Evolutionary conservation across 257 asterid genomes (phyloP).

Genomic region (Fraxinus pennsylvanica): DNA sequence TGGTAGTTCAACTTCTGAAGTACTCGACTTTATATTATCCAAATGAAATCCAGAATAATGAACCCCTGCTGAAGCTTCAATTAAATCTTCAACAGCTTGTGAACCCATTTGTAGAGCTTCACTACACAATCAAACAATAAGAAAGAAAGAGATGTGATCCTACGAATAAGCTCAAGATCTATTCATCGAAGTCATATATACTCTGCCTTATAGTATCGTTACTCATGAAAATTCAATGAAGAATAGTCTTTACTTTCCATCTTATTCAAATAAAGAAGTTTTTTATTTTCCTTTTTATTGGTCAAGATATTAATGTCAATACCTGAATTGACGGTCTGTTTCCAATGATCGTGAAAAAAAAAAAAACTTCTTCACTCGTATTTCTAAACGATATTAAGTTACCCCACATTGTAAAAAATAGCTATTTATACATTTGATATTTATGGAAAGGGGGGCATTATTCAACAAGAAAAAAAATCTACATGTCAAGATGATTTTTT

Average conservation of each 20-base stretch:
- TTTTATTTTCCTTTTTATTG: not conserved
- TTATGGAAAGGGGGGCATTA: not conserved
- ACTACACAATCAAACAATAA: conserved; percentile 25
- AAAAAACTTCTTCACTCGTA: not conserved
- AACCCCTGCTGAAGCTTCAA: conserved; percentile 87
- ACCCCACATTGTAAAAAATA: not conserved
- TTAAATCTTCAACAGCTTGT: conserved; percentile 80
- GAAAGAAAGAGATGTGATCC: not conserved
- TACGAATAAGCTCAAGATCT: conserved; percentile 21
- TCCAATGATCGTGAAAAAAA: not conserved
- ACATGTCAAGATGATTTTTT: not conserved
- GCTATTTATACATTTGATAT: not conserved
- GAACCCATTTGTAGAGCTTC: conserved; percentile 68
- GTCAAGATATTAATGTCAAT: not conserved
- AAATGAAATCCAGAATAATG: conserved; percentile 94
- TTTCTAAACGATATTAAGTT: not conserved
- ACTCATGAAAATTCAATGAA: not conserved
- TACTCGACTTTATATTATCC: conserved; percentile 38
- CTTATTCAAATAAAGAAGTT: not conserved
- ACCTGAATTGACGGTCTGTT: not conserved
- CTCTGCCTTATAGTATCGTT: not conserved
- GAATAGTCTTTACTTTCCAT: not conserved
- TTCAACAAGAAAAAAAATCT: not conserved
- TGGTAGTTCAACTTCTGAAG: conserved; percentile 49
- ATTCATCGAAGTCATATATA: not conserved